Conservation (phyloP, 2,329 filamentous ascomycete genomes). For the Pseudocercospora musae region DNA sequence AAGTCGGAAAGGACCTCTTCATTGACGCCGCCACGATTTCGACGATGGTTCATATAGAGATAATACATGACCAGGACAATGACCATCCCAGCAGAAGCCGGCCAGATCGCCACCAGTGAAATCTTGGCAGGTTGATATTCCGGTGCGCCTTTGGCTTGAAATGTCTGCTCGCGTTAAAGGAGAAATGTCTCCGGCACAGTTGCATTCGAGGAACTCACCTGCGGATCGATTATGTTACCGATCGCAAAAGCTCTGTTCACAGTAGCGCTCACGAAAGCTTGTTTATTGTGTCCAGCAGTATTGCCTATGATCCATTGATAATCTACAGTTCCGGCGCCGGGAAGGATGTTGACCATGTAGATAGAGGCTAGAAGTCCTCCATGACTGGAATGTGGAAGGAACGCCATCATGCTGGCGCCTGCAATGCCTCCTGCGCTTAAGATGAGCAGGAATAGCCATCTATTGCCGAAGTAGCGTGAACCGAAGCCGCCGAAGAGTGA, state of each 20-base stretch:
- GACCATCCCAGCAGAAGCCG: slow-evolving; percentile 37
- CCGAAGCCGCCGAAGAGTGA: slow-evolving; percentile 25
- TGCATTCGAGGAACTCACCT: background rate
- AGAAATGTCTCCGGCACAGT: background rate
- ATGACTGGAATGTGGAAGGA: slow-evolving; percentile 37
- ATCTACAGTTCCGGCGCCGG: slow-evolving; percentile 36
- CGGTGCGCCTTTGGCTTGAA: slow-evolving; percentile 36
- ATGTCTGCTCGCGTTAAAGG: slow-evolving; percentile 28
- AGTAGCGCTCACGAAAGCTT: slow-evolving; percentile 54
- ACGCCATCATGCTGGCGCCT: slow-evolving; percentile 29
- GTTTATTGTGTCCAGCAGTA: slow-evolving; percentile 69
- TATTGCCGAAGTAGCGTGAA: slow-evolving; percentile 23
- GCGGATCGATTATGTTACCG: slow-evolving; percentile 42
- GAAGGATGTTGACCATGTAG: slow-evolving; percentile 39
- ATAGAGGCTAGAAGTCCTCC: slow-evolving; percentile 41
- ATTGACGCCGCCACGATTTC: background rate
- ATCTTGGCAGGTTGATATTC: slow-evolving; percentile 43
- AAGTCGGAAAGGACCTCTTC: background rate
- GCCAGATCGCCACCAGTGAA: slow-evolving; percentile 36
- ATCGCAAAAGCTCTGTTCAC: slow-evolving; percentile 27
- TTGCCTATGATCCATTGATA: slow-evolving; percentile 42
- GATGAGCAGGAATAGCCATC: slow-evolving; percentile 22
- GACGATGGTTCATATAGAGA: background rate
- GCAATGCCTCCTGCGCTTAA: slow-evolving; percentile 24
- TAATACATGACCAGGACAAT: slow-evolving; percentile 43